Evolutionary conservation across 352 stramenopile genomes (phyloP), one percentile per base, ranked within the genome.

Genomic region (Globisporangium recalcitrans): DNA sequence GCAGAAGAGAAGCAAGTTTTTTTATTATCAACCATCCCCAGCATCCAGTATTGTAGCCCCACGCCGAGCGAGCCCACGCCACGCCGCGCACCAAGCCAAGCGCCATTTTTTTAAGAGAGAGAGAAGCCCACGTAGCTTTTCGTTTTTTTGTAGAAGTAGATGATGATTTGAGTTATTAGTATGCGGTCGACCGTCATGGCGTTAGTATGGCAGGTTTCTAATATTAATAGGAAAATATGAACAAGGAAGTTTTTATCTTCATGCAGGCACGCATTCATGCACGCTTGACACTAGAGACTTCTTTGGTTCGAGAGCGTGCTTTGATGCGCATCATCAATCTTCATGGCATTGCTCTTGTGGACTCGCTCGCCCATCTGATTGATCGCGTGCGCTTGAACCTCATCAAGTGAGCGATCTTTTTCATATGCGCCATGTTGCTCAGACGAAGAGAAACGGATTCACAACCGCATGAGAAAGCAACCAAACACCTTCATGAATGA

Each of bases 131-230:
- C 11, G 16, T 54, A 58, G 38, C 38, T 46, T 46, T 46, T 29
- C 34, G 62, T 62, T 60, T 51, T 78, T 70, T 79, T 82, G 74
- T 82, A 82, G 69, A 78, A 80, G 65, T 71, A 69, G 51, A 57
- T 57, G 51, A 57, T 57, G 51, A 57, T 57, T 57, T 44, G 51
- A 57, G 58, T 60, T 60, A 49, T 53, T 42, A 67, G 24, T 59
- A 63, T 42, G 46, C 29, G 16, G 38, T 27, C 38, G 55, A 42
- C 55, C 26, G 55, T 31, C 55, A 61, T 76, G 70, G 55, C 52
- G 64, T 67, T 63, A 68, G 68, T 74, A 74, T 76, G 69, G 71
- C 72, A 69, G 51, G 38, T 47, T 46, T 71, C 65, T 70, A 58
- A 53, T 63, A 67, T 62, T 47, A 61, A 48, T 27, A 65, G 38